Base-by-base conservation (phyloP, 495 filamentous ascomycete species). In the Penicillium fimorum region DNA sequence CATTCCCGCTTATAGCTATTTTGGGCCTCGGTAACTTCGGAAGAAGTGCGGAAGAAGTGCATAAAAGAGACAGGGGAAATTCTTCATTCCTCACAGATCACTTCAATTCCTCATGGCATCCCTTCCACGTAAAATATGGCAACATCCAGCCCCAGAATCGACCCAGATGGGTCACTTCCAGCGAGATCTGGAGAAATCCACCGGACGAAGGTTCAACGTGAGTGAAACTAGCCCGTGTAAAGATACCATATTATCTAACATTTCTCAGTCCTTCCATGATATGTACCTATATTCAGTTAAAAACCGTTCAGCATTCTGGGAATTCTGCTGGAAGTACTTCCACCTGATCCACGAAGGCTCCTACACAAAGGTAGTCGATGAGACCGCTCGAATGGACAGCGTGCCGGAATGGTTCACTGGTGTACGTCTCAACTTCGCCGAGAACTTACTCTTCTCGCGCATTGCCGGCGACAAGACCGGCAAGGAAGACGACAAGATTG, bases 351-450 rank as follows among this genome's bases (percentile, higher is more conserved):
- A 88, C 62, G 75, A 76, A 38, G 88, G 88, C 41, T 60, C 67
- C 1, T 84, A 84, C 63, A 75, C 66, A 1, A 63, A 53, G 25
- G 85, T 86, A n/a, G 81, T 91, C 18, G 87, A 92, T 64, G 82
- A 89, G 62, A 76, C 66, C 30, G 77, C 77, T 17, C 81, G 83
- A 33, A 88, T 93, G 61, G 85, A 91, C 59, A 76, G 76, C 24
- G 74, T 90, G 7, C 87, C 87, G 5, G 67, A 73, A 32, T 90
- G 86, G 77, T 76, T 76, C 46, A 62, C 78, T 8, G 88, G 85
- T 4, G 76, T 89, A 4, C 80, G 75, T 22, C 71, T 92, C 45
- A 94, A 94, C 62, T 92, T 91, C 61, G 88, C 89, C 3, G 87
- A 92, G 72, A 94, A 94, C 61, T 71, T 92, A 22, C 79, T 94